Evolutionary conservation across 805 yeast genomes (phyloP).

Genomic region (Sugiyamaella floridensis): DNA sequence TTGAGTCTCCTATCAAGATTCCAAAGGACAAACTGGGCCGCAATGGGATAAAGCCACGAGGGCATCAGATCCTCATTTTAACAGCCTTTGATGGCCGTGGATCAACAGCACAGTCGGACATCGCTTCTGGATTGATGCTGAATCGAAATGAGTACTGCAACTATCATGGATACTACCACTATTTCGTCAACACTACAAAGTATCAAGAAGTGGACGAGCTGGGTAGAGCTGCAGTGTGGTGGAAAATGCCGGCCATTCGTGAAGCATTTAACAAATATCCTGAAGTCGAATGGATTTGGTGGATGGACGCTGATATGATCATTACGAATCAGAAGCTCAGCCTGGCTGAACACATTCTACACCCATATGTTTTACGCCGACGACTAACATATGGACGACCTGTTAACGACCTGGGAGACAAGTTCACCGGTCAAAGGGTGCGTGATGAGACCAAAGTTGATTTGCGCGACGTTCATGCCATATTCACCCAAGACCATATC

Average conservation of each 20-base stretch:
- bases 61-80: slow-evolving; percentile 17
- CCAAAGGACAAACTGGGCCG: slow-evolving; percentile 1
- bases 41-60: slow-evolving; percentile 3
- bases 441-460: slow-evolving; percentile 15
- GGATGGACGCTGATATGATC: slow-evolving; percentile 32
- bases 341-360: slow-evolving; percentile 23
- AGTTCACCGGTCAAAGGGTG: slow-evolving; percentile 1
- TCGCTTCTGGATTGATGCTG: slow-evolving; percentile 14
- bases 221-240: slow-evolving; percentile 23
- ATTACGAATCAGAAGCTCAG: slow-evolving; percentile 28
- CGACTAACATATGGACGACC: slow-evolving; percentile 22
- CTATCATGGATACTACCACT: slow-evolving; percentile 29
- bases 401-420: slow-evolving; percentile 14
- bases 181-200: slow-evolving; percentile 23
- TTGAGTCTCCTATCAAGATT: not conserved
- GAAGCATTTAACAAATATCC: slow-evolving; percentile 27
- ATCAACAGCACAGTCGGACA: slow-evolving; percentile 12
- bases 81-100: slow-evolving; percentile 24
- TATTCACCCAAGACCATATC: slow-evolving; percentile 25
- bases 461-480: slow-evolving; percentile 19
- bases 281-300: slow-evolving; percentile 33
- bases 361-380: slow-evolving; percentile 23
- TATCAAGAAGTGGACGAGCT: slow-evolving; percentile 9
- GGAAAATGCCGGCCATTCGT: slow-evolving; percentile 28
- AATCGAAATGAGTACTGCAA: slow-evolving; percentile 28